phyloP scores from a whole-genome alignment of 2,329 filamentous ascomycete species.

The Fusarium albidum region DNA sequence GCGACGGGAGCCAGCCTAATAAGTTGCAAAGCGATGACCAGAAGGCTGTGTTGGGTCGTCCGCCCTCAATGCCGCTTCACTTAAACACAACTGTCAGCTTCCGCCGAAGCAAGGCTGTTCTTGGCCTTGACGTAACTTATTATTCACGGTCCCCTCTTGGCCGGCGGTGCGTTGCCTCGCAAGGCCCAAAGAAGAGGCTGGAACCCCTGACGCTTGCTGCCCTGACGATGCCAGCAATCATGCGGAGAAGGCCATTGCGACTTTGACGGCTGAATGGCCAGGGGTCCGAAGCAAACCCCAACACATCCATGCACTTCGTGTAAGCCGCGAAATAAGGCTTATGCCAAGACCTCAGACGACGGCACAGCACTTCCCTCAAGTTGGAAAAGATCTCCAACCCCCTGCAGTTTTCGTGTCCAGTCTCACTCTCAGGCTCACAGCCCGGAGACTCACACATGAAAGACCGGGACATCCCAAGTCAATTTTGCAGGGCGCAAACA shows the following conservation, averaged over 20 bases:
- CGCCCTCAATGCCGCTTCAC: background rate
- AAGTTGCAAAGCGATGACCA: background rate
- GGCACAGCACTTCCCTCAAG: background rate
- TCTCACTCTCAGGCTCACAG: background rate
- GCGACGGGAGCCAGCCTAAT: background rate
- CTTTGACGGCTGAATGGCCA: background rate
- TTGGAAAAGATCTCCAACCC: background rate
- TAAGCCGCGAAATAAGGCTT: constrained; percentile 13
- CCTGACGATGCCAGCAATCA: constrained; percentile 5
- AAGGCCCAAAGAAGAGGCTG: background rate
- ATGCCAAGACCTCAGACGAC: constrained; percentile 8
- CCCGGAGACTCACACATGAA: background rate
- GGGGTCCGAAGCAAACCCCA: background rate
- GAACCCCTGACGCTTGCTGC: background rate
- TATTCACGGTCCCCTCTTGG: background rate
- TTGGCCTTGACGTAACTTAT: background rate
- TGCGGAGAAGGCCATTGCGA: background rate
- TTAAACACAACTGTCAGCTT: background rate
- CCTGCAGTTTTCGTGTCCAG: background rate
- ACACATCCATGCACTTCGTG: constrained; percentile 1
- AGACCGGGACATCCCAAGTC: no score
- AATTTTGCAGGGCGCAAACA: no score
- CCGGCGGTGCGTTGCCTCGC: background rate
- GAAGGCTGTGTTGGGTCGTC: constrained; percentile 16
- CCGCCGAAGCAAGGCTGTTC: background rate